Evolutionary conservation across 495 filamentous ascomycete genomes (phyloP).

Genomic region (Penicillium angulare): DNA sequence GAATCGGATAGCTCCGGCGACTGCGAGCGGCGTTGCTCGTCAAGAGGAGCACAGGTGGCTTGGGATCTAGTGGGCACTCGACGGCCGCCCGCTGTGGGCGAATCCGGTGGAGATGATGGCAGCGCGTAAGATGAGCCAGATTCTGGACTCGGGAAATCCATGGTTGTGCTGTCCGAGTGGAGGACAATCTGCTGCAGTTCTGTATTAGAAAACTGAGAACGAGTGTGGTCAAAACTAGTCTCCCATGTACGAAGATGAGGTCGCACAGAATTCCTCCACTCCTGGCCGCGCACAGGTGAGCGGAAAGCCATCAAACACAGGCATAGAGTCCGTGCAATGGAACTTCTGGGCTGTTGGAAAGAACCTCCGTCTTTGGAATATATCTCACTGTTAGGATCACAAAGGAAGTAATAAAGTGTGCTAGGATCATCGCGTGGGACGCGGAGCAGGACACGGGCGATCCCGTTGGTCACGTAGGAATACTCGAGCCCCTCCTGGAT

Average conservation of each 20-base stretch:
- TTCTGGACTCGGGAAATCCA: constrained; percentile 17
- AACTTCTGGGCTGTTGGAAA: constrained; percentile 9
- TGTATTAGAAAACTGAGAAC: constrained; percentile 17
- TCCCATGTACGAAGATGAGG: constrained; percentile 19
- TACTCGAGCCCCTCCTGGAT: constrained; percentile 30
- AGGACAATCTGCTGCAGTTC: constrained; percentile 18
- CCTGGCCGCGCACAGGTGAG: constrained; percentile 21
- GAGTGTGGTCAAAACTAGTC: constrained; percentile 21
- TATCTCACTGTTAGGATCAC: constrained; percentile 32
- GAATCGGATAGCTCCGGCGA: constrained; percentile 18
- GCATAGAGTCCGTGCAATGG: constrained; percentile 23
- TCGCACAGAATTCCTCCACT: constrained; percentile 29
- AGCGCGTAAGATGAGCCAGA: constrained; percentile 16
- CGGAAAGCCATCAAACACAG: constrained; percentile 31
- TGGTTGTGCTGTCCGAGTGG: constrained; percentile 10
- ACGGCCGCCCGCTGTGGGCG: constrained; percentile 12
- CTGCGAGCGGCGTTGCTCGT: constrained; percentile 1
- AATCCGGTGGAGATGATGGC: constrained; percentile 15
- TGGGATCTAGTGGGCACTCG: constrained; percentile 20
- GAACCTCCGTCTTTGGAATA: constrained; percentile 1
- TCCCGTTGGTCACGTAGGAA: constrained; percentile 31
- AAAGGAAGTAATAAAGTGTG: constrained; percentile 38
- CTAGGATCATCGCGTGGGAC: constrained; percentile 31
- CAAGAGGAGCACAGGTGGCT: constrained; percentile 13
- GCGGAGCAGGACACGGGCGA: constrained; percentile 28